Percentiles rank a stretch among this genome's conserved stretches.
Conservation (phyloP, 2,329 filamentous ascomycete genomes). For the Aspergillus chevalieri region DNA sequence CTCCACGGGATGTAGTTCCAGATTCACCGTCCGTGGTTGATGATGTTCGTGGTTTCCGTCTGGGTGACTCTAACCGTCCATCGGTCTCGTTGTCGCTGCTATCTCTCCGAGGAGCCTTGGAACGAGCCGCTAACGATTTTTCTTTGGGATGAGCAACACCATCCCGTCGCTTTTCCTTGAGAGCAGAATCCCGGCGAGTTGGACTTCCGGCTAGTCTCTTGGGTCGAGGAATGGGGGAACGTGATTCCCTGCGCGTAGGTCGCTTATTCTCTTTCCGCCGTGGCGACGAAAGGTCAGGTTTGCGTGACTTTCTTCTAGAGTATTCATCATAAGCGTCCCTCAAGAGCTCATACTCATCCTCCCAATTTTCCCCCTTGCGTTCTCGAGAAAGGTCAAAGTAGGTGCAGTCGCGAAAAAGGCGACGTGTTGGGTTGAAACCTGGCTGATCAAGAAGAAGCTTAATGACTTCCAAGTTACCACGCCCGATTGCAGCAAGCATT, state of each 20-base stretch:
- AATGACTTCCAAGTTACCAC: conserved; percentile 78
- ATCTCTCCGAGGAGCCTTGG: conserved; percentile 20
- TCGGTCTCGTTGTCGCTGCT: conserved; percentile 23
- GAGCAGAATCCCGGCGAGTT: conserved; percentile 19
- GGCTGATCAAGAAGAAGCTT: conserved; percentile 70
- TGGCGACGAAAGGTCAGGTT: conserved; percentile 31
- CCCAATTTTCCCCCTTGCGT: conserved; percentile 79
- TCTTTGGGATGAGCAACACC: conserved; percentile 18
- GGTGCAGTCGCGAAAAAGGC: conserved; percentile 64
- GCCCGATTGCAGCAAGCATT: conserved; percentile 88
- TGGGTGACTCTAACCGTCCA: conserved; percentile 21
- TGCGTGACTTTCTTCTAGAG: conserved; percentile 27
- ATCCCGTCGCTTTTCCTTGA: conserved; percentile 25
- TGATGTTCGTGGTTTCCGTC: conserved; percentile 20
- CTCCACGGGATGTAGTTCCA: conserved; percentile 18
- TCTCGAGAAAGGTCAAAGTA: conserved; percentile 85
- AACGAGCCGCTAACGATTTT: conserved; percentile 14
- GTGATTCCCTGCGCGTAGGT: conserved; percentile 28
- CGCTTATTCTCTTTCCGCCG: conserved; percentile 35
- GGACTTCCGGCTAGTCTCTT: conserved; percentile 29
- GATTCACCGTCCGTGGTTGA: conserved; percentile 28
- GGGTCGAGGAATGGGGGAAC: conserved; percentile 32
- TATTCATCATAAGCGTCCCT: conserved; percentile 54
- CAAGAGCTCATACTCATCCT: conserved; percentile 75
- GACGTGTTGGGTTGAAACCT: conserved; percentile 74